These are phyloP conservation scores for Boletus edulis DNA, from an alignment of 768 basidiomycete species.

Conservation along the genomic window DNA sequence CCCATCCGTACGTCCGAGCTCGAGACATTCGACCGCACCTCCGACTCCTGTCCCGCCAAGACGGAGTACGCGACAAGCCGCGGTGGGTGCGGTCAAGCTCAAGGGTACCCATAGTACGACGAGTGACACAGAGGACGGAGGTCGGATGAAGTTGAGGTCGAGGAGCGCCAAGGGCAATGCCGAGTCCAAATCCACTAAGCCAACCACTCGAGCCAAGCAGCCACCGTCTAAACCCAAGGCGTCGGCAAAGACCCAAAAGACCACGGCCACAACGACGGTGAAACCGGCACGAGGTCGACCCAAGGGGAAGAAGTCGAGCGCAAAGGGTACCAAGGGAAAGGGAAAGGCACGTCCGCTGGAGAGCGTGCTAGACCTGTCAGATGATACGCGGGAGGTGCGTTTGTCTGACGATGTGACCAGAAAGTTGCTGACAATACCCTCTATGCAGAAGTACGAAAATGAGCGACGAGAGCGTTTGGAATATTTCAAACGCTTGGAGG, in stretches of 20 bases:
- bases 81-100: conserved; percentile 9
- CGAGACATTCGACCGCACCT: conserved; percentile 12
- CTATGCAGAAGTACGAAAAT: conserved; percentile 37
- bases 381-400: conserved; percentile 31
- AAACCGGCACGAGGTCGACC: conserved; percentile 22
- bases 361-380: conserved; percentile 28
- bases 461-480: conserved; percentile 51
- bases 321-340: conserved; percentile 25
- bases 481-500: conserved; percentile 52
- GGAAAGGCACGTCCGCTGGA: conserved; percentile 23
- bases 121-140: conserved; percentile 7
- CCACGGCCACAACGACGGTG: background rate
- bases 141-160: conserved; percentile 19
- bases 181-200: conserved; percentile 6
- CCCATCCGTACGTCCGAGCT: background rate
- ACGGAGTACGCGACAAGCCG: conserved; percentile 28
- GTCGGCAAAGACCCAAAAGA: conserved; percentile 7
- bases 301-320: conserved; percentile 8
- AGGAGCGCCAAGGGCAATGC: conserved; percentile 8
- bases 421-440: background rate
- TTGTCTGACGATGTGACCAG: background rate
- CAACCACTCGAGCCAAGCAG: conserved; percentile 9
- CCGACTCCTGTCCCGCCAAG: conserved; percentile 20
- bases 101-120: background rate
- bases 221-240: conserved; percentile 10